phyloP scores from a whole-genome alignment of 1,284 basidiomycete genomes.

The Leccinum pachyderme region DNA sequence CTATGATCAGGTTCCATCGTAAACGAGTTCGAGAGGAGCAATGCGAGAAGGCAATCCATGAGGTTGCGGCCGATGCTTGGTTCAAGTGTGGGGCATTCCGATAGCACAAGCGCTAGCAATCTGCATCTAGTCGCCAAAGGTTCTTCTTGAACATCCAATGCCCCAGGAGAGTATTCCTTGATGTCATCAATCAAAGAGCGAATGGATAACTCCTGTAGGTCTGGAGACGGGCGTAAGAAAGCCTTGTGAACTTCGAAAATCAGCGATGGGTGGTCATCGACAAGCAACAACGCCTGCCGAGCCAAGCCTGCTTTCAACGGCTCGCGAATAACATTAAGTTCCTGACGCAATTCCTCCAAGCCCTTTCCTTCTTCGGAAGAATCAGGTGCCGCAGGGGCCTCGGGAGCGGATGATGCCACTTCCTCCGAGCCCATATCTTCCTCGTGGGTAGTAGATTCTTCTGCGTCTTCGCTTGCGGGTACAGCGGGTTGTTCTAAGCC shows the following conservation, averaged over 20 bases:
- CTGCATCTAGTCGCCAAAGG: conserved; percentile 80
- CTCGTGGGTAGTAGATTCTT: conserved; percentile 27
- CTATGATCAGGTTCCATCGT: conserved; percentile 49
- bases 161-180: conserved; percentile 61
- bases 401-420: conserved; percentile 17
- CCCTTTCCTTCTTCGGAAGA: conserved; percentile 42
- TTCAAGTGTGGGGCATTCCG: conserved; percentile 64
- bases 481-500: conserved; percentile 30
- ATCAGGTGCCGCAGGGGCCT: conserved; percentile 5
- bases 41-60: conserved; percentile 62
- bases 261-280: conserved; percentile 84
- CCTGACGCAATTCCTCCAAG: conserved; percentile 59
- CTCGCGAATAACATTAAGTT: conserved; percentile 68
- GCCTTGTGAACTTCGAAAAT: conserved; percentile 88
- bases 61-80: conserved; percentile 51
- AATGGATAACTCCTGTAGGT: conserved; percentile 61
- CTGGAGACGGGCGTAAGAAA: conserved; percentile 64
- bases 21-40: conserved; percentile 58
- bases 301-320: conserved; percentile 66
- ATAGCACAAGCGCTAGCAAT: conserved; percentile 80
- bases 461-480: conserved; percentile 25
- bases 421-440: conserved; percentile 31
- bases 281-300: conserved; percentile 69
- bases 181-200: conserved; percentile 72
- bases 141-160: conserved; percentile 68